Evolutionary conservation across 331 rosid genomes (phyloP).

Genomic region (Telfairia occidentalis): DNA sequence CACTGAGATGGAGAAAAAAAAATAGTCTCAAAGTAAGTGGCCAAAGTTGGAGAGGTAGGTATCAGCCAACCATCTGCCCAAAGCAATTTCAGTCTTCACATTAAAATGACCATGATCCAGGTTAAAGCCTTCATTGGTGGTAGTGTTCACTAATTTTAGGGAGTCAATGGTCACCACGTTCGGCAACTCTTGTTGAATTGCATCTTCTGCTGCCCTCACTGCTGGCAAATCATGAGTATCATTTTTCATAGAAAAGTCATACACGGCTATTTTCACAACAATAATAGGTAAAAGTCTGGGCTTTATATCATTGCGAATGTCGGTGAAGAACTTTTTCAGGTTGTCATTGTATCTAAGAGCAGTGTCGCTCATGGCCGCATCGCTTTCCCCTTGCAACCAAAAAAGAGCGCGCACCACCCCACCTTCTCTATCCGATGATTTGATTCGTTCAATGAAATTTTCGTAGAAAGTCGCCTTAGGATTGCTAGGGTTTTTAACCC

Average conservation of each 20-base stretch:
- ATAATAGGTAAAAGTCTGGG: background rate
- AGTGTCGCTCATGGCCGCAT: background rate
- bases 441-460: background rate
- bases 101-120: background rate
- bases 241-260: background rate
- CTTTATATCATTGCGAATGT: background rate
- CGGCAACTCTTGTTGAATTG: background rate
- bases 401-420: background rate
- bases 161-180: background rate
- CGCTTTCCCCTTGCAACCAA: background rate
- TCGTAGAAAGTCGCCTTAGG: background rate
- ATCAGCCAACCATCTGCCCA: background rate
- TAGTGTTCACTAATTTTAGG: background rate
- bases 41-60: background rate
- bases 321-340: background rate
- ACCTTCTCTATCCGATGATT: background rate
- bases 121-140: background rate
- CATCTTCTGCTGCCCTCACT: background rate
- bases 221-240: background rate
- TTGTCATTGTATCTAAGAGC: background rate
- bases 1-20: no score
- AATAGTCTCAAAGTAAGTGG: background rate
- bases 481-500: background rate
- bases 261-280: background rate
- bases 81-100: no score